Evolutionary conservation across 148 eudicot species (phyloP), one percentile per base, ranked within the genome.

Genomic region (Chenopodium formosanum): DNA sequence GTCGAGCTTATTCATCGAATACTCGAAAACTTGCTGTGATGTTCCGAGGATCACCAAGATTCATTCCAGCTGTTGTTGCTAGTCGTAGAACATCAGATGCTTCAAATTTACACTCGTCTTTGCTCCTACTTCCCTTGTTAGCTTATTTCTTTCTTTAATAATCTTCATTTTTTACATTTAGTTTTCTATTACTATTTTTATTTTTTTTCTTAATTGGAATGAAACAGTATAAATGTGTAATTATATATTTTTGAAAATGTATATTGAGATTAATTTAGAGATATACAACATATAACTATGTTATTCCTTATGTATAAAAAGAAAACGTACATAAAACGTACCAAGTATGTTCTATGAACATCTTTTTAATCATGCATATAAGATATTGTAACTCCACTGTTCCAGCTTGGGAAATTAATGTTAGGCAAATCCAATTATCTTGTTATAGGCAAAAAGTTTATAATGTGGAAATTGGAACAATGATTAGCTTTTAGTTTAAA

Each of bases 1-100:
- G 9, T 44, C 7, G 1, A 40, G 7, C 13, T 66, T 65, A 16
- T 23, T 40, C 13, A n/a, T 73, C 19, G 31, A 62, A 62, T 47
- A 3, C 20, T 27, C 70, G 82, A 46, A 58, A 56, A 16, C 82
- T 80, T 22, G 25, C 72, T 2, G 58, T 13, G 14, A 2, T 14
- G 5, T 44, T 46, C 27, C 27, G 40, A 22, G 64, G 70, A 72
- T 46, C 46, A 1, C 77, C 82, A 20, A 73, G 47, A 74, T 13
- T 73, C 6, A 73, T 22, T 16, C 82, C 82, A 46, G 19, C 74
- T 40, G 74, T 14, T 70, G 11, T 32, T 70, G 74, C 23, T 70
- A 22, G 8, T 40, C 74, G 22, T 25, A 80, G 62, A 80, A 46
- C 70, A 60, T 80, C 82, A 46, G 64, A 63, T 80, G 82, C 71